phyloP scores from a whole-genome alignment of 805 yeast genomes.

The Komagataella pastoris region DNA sequence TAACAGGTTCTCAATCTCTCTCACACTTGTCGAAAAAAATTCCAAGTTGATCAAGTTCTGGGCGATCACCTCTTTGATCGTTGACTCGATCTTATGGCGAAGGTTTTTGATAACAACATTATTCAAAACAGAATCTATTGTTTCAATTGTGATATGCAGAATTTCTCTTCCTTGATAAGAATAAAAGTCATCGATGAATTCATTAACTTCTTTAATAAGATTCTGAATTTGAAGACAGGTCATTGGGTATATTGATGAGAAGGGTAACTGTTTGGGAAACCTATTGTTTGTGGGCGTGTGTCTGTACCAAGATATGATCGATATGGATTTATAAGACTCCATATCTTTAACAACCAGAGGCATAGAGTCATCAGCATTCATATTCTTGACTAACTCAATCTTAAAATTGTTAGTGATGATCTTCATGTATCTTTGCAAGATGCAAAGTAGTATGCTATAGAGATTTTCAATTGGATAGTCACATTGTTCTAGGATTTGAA shows the following conservation, averaged over 20 bases:
- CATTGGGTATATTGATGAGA: slow-evolving; percentile 79
- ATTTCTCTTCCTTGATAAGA: slow-evolving; percentile 48
- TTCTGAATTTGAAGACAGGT: slow-evolving; percentile 66
- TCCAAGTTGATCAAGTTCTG: slow-evolving; percentile 85
- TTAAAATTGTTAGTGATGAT: slow-evolving; percentile 41
- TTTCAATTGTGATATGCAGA: slow-evolving; percentile 42
- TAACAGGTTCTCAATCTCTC: slow-evolving; percentile 44
- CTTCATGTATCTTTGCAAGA: slow-evolving; percentile 50
- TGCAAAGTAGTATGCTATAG: slow-evolving; percentile 43
- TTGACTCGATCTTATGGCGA: slow-evolving; percentile 45
- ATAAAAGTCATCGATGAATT: slow-evolving; percentile 53
- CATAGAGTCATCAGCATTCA: slow-evolving; percentile 78
- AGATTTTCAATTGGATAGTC: slow-evolving; percentile 46
- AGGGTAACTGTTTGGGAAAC: slow-evolving; percentile 64
- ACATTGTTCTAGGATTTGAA: slow-evolving; percentile 66
- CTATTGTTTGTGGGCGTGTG: slow-evolving; percentile 5
- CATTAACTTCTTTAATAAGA: slow-evolving; percentile 47
- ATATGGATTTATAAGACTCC: slow-evolving; percentile 47
- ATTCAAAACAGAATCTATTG: slow-evolving; percentile 58
- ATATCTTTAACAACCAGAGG: slow-evolving; percentile 59
- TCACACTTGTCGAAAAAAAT: slow-evolving; percentile 66
- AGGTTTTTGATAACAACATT: slow-evolving; percentile 55
- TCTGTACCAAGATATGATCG: slow-evolving; percentile 25
- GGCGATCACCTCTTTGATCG: slow-evolving; percentile 80
- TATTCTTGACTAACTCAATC: slow-evolving; percentile 43